Percentiles rank a stretch among this genome's conserved stretches.
Conservation (phyloP, 2,329 filamentous ascomycete genomes). For the Truncatella angustata region DNA sequence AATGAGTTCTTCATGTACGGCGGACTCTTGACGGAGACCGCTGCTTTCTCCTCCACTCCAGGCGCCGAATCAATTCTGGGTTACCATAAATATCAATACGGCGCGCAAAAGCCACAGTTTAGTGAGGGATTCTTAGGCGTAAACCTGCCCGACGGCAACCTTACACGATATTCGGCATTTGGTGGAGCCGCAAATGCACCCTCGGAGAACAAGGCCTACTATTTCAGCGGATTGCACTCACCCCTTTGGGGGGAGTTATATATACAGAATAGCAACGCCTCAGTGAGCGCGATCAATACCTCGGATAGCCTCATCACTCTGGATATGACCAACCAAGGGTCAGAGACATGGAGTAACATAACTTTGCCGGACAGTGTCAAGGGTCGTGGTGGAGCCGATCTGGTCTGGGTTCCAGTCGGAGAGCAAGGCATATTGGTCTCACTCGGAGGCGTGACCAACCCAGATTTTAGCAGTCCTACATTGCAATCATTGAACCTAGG, state of each 20-base stretch:
- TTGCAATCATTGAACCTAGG: conserved; percentile 29
- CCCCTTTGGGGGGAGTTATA: conserved; percentile 49
- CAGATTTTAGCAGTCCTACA: conserved; percentile 40
- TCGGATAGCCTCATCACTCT: conserved; percentile 60
- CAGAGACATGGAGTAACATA: conserved; percentile 55
- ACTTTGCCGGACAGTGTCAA: conserved; percentile 48
- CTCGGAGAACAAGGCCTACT: conserved; percentile 70
- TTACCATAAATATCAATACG: conserved; percentile 56
- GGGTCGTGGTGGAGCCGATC: conserved; percentile 60
- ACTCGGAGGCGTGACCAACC: conserved; percentile 69
- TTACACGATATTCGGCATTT: conserved; percentile 63
- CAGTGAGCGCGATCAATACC: conserved; percentile 38
- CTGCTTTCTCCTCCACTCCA: conserved; percentile 34
- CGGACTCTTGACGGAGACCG: conserved; percentile 43
- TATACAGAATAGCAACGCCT: conserved; percentile 28
- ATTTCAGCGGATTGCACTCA: conserved; percentile 64
- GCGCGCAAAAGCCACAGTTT: conserved; percentile 41
- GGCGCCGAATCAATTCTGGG: conserved; percentile 40
- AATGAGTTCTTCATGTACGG: conserved; percentile 64
- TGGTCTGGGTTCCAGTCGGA: conserved; percentile 77
- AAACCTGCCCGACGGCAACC: conserved; percentile 34
- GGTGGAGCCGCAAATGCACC: conserved; percentile 64
- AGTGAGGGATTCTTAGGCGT: conserved; percentile 38
- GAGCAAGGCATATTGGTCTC: conserved; percentile 73
- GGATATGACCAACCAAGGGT: conserved; percentile 52